Conservation (phyloP, 495 filamentous ascomycete species). For the Friedmanniomyces simplex region DNA sequence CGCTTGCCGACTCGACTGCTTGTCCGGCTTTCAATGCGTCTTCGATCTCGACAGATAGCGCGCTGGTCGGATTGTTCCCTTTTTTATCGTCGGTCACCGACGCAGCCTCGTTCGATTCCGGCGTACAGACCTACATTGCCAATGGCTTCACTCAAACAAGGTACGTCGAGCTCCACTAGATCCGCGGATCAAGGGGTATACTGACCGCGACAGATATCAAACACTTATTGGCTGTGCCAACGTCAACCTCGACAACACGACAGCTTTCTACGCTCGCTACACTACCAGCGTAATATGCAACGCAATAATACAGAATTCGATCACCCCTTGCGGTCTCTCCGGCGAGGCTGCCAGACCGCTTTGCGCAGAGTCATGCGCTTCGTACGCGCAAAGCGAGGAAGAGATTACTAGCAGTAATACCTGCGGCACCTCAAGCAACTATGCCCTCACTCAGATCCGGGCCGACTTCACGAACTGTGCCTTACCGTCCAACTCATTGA, state of each 20-base stretch:
- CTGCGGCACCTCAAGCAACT: constrained; percentile 52
- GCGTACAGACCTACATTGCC: constrained; percentile 60
- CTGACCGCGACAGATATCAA: constrained; percentile 48
- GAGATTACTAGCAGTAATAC: constrained; percentile 67
- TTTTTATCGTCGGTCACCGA: constrained; percentile 77
- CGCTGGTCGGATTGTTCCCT: constrained; percentile 60
- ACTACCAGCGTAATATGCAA: constrained; percentile 91
- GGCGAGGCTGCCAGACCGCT: constrained; percentile 56
- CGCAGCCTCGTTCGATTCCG: constrained; percentile 64
- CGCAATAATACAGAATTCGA: constrained; percentile 86
- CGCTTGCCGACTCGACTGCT: constrained; percentile 63
- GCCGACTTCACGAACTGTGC: constrained; percentile 90
- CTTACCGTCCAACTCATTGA: constrained; percentile 66
- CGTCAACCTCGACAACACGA: constrained; percentile 70
- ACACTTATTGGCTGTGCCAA: constrained; percentile 69
- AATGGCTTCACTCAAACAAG: constrained; percentile 63
- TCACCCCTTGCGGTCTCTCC: constrained; percentile 55
- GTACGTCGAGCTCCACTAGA: constrained; percentile 39
- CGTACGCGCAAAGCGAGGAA: constrained; percentile 79
- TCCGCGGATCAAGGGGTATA: not conserved
- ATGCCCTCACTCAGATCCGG: constrained; percentile 67
- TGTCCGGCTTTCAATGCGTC: constrained; percentile 78
- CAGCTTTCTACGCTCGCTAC: constrained; percentile 82
- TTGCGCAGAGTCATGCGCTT: constrained; percentile 82
- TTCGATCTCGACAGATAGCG: constrained; percentile 64